Base-by-base conservation (phyloP, 495 filamentous ascomycete genomes). In the Penicillium turbatum region DNA sequence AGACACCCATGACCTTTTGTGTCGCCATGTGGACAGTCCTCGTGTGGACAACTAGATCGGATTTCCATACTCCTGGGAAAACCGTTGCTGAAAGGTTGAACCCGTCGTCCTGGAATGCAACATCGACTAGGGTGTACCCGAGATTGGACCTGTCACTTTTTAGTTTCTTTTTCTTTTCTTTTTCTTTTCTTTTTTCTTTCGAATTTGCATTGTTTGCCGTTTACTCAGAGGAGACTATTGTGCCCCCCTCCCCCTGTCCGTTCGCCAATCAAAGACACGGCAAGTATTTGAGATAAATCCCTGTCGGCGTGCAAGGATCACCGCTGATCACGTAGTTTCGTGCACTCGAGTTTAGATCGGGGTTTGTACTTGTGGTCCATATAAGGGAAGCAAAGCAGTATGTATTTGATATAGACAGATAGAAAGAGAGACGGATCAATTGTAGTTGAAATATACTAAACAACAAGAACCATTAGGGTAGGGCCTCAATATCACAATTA, bases 211-310 rank as follows among this genome's bases (percentile, higher is more conserved):
- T 56, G 51, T 51, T 62, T 60, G 59, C 53, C 53, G 55, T 56
- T 65, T 56, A 63, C 27, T 29, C 37, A 17, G 26, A 17, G 9
- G 2, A 31, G 17, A 27, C 44, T 24, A 31, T 29, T 15, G 53
- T 62, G 48, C 38, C 56, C 61, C 19, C 19, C 29, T 46, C 43
- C 38, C 56, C 61, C 19, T 32, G 43, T 32, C 29, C 5, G 1
- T 50, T 27, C 15, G 51, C 69, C 69, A 71, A 72, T 72, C 63
- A 74, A 48, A 47, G 38, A 24, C 34, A 49, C 57, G 49, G 59
- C 19, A 67, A 64, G 65, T 69, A 72, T 74, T 74, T 72, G 69
- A 72, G 65, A 72, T 72, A 57, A 42, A 68, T 66, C 69, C 69
- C 61, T 61, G 71, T 67, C 58, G 54, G 13, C 19, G 52, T 61